A percentile compares a stretch with the other conserved stretches of the same genome.
Conservation (phyloP, 192 early-diverging fungal genomes). For the Coemansia sp. region DNA sequence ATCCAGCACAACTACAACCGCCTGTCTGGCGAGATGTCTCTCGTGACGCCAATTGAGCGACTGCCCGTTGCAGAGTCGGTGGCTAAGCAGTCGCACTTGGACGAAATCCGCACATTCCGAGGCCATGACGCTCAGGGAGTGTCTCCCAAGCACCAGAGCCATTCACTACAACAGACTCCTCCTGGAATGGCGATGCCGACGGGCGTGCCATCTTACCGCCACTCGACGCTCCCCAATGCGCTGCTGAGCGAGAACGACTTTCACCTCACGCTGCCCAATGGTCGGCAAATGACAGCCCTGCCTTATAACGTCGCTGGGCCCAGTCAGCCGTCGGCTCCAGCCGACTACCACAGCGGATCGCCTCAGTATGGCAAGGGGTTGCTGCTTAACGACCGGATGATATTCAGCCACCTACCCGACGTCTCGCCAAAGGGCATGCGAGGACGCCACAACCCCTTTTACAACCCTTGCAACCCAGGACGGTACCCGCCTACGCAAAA, state of each 20-base stretch:
- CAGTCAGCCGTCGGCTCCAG: conserved; percentile 13
- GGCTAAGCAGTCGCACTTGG: conserved; percentile 40
- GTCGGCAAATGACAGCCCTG: conserved; percentile 3
- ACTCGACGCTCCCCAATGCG: conserved; percentile 1
- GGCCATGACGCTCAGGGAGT: conserved; percentile 9
- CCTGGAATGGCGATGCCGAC: background rate
- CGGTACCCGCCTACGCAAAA: conserved; percentile 57
- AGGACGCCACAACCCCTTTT: conserved; percentile 12
- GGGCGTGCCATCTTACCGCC: background rate
- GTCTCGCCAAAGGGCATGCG: conserved; percentile 2
- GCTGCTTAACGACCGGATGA: conserved; percentile 21
- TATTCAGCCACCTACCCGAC: conserved; percentile 7
- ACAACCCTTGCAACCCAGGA: conserved; percentile 75
- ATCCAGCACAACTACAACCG: conserved; percentile 5
- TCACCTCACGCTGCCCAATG: conserved; percentile 30
- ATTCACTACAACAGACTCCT: conserved; percentile 2
- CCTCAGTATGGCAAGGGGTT: conserved; percentile 17
- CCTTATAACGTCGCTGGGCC: background rate
- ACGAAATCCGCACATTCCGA: conserved; percentile 38
- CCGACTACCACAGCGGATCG: conserved; percentile 23
- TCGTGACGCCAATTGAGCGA: background rate
- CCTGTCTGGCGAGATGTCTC: background rate
- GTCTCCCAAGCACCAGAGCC: conserved; percentile 2
- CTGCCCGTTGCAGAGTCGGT: conserved; percentile 35
- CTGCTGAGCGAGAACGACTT: conserved; percentile 11